Base-by-base conservation (phyloP, 148 eudicot species). In the Beta vulgaris region DNA sequence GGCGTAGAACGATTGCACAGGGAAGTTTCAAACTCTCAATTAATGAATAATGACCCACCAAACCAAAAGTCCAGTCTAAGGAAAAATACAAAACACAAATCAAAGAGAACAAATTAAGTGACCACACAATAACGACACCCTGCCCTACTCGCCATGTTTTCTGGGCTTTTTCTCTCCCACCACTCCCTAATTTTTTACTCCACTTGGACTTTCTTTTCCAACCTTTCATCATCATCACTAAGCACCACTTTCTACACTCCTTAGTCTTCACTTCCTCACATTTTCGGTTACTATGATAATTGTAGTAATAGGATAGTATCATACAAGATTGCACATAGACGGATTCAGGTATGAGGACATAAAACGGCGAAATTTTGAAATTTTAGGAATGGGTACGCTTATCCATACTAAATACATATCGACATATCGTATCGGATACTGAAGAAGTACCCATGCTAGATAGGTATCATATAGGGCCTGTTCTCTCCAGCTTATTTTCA, bases 101-200 rank as follows among this genome's bases (percentile, higher is more conserved):
- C 26, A 7, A 28, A 29, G 13, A 39, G 19, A 35, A 21, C 43
- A 61, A 39, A 9, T 39, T 68, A 77, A 43, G 37, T 49, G 39
- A 71, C 70, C 75, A 25, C 69, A 69, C 44, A 57, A 13, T 57
- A 55, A 23, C 29, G 73, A 68, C 79, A 70, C 74, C 37, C 14
- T 77, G 69, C 79, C 79, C 74, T 77, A 48, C 73, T n/a, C 43
- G 68, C 80, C 82, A 78, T 79, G 78, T 67, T 61, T 67, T 72
- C 57, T 60, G 62, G 61, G 72, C 35, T 40, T 67, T 65, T 67
- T 67, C 57, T 15, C 35, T 57, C 78, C 40, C 34, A 31, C 64
- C 72, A 63, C 70, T 68, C 43, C 77, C 55, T 25, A 34, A 2
- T 3, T 12, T 69, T 58, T 35, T 61, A 74, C 77, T 67, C 80